Conservation (phyloP, 129 eudicot genomes). For the Pittosporum tobira region DNA sequence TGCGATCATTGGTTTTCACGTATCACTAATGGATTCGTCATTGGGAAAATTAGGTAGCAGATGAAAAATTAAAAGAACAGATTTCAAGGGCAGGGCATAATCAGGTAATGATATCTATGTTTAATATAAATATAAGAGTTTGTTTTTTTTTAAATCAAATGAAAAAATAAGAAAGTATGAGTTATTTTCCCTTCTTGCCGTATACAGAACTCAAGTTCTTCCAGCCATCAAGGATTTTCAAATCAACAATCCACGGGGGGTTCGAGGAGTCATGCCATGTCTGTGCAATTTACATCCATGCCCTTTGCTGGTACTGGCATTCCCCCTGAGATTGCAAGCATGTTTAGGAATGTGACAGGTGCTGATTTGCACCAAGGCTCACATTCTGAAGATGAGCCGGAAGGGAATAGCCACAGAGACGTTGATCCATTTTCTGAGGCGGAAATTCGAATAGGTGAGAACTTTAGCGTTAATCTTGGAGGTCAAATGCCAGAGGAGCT, state of each 20-base stretch:
- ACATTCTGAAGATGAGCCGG: slow-evolving; percentile 24
- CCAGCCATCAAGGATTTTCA: slow-evolving; percentile 18
- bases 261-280: slow-evolving; percentile 27
- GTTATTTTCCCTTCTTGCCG: background rate
- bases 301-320: slow-evolving; percentile 26
- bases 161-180: background rate
- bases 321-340: slow-evolving; percentile 41
- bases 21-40: background rate
- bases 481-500: slow-evolving; percentile 47
- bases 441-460: slow-evolving; percentile 34
- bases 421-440: slow-evolving; percentile 17
- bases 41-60: slow-evolving; percentile 53
- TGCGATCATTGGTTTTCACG: background rate
- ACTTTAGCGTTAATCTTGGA: slow-evolving; percentile 26
- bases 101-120: slow-evolving; percentile 34
- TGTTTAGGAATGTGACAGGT: slow-evolving; percentile 45
- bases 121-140: background rate
- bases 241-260: slow-evolving; percentile 30
- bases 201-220: slow-evolving; percentile 42
- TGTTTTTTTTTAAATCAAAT: background rate
- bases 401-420: slow-evolving; percentile 11
- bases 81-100: slow-evolving; percentile 33
- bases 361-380: slow-evolving; percentile 15
- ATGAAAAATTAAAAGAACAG: slow-evolving; percentile 56
- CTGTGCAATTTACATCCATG: slow-evolving; percentile 37